phyloP scores from a whole-genome alignment of 2,329 filamentous ascomycete genomes.

The Xylariaceae sp. region DNA sequence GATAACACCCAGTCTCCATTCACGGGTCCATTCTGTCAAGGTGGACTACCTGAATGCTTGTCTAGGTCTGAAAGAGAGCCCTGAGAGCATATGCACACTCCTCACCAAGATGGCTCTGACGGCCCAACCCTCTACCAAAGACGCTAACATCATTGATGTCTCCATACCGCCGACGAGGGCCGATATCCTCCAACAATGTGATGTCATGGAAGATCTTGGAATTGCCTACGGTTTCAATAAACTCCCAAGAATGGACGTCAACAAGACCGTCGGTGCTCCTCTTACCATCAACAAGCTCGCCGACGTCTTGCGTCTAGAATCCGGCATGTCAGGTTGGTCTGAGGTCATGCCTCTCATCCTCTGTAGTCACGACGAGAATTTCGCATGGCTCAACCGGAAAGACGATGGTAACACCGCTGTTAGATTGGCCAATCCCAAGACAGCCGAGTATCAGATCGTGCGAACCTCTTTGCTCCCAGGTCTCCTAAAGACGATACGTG shows the following conservation, averaged over 20 bases:
- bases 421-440: conserved; percentile 73
- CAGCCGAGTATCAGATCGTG: conserved; percentile 74
- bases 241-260: conserved; percentile 80
- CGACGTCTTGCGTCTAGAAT: conserved; percentile 85
- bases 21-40: conserved; percentile 74
- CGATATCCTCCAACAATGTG: conserved; percentile 92
- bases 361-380: conserved; percentile 98
- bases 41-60: conserved; percentile 92
- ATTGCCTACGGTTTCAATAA: conserved; percentile 98
- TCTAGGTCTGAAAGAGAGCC: conserved; percentile 73
- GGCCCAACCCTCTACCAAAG: conserved; percentile 69
- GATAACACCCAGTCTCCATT: conserved; percentile 74
- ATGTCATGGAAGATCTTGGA: conserved; percentile 97
- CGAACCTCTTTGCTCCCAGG: conserved; percentile 71
- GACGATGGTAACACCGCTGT: conserved; percentile 70
- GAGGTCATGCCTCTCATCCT: conserved; percentile 96
- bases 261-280: conserved; percentile 81
- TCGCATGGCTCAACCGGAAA: conserved; percentile 79
- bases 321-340: conserved; percentile 91
- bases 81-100: conserved; percentile 71
- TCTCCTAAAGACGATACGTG: conserved; percentile 72
- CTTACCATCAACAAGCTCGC: conserved; percentile 89
- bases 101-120: conserved; percentile 84
- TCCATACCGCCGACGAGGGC: conserved; percentile 84
- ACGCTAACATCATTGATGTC: conserved; percentile 71